Evolutionary conservation across 73 alveolate species (phyloP), one percentile per base, ranked within the genome.

Genomic region (Paramecium bursaria): DNA sequence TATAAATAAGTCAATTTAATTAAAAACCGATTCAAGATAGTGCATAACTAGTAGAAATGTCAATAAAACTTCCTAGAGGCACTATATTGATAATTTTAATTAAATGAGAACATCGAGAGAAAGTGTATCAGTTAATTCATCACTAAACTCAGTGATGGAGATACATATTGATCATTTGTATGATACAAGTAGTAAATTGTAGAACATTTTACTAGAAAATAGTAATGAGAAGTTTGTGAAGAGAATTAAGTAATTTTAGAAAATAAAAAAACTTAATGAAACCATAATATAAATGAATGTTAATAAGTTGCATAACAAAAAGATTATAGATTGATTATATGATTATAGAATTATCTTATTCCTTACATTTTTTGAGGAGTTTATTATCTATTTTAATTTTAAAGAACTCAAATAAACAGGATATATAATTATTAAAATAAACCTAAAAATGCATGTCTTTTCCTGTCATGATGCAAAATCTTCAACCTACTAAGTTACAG

Each of bases 221-320:
- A 67, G 44, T 11, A 39, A 42, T 33, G 60, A 67, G 35, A 67
- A 67, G 13, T 67, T 67, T 67, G 82, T 67, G 26, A 67, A 19
- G 44, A 31, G 82, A 35, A 67, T 67, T 33, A 67, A 47, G 35
- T 14, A 67, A 67, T 67, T 67, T 23, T 10, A 67, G 44, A 67
- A 67, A 67, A 57, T 67, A n/a, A 7, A 67, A 67, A 17, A 44
- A 14, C 21, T 67, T 39, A 67, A 42, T 7, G 7, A 42, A 21
- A 39, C 33, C 33, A 67, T 67, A 31, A 67, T 67, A 39, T 39
- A 67, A 67, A 57, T 67, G 53, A 67, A 67, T 67, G 82, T 39
- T 39, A 25, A 35, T 21, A 67, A 67, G 35, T 21, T 67, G 44
- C 33, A 30, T 27, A 57, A 57, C 33, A 57, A 48, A 30, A 57